These are phyloP conservation scores for Nemania bipapillata DNA, from an alignment of 2,329 filamentous ascomycete genomes.

Conservation along the genomic window DNA sequence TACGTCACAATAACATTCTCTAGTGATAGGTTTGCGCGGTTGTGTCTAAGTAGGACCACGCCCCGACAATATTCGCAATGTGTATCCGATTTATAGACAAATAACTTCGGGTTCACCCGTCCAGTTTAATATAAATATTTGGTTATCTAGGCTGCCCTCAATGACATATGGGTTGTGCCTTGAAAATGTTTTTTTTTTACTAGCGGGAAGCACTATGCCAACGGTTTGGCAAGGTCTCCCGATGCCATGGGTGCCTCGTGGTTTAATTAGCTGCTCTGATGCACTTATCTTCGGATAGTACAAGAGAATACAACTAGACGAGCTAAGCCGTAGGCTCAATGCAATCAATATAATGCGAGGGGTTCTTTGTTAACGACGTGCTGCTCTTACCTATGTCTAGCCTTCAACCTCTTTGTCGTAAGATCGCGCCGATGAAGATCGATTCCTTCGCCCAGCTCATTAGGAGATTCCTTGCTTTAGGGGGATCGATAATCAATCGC, in stretches of 20 bases:
- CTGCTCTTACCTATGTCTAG: constrained; percentile 10
- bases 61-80: background rate
- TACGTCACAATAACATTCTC: background rate
- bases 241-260: too few relatives aligned
- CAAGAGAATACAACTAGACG: too few relatives aligned
- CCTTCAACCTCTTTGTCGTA: background rate
- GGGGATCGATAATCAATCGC: too few relatives aligned
- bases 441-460: background rate
- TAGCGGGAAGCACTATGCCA: too few relatives aligned
- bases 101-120: too few relatives aligned
- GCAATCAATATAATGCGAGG: background rate
- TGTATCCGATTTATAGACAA: background rate
- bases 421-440: background rate
- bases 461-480: too few relatives aligned
- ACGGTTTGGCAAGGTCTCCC: too few relatives aligned
- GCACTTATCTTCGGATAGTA: too few relatives aligned
- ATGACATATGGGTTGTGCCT: background rate
- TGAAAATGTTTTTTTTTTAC: background rate
- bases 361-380: constrained; percentile 1
- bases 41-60: background rate
- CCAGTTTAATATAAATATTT: too few relatives aligned
- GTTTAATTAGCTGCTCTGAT: too few relatives aligned
- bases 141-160: too few relatives aligned
- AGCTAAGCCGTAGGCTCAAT: background rate
- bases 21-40: too few relatives aligned